Evolutionary conservation across 2,329 filamentous ascomycete species (phyloP).

Genomic region (Fusarium sp.): DNA sequence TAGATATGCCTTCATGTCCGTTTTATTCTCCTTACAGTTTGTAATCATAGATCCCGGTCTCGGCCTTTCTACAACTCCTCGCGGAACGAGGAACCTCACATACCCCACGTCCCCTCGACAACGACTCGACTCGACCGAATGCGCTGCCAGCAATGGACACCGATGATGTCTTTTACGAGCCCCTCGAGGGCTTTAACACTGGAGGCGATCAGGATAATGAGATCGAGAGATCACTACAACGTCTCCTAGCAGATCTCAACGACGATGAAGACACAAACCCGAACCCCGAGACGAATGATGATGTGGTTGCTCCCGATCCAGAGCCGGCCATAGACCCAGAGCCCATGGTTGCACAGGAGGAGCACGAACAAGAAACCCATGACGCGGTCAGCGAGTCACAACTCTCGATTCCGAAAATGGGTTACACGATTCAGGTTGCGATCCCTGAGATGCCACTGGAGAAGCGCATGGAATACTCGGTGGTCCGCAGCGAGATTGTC

Average conservation of each 20-base stretch:
- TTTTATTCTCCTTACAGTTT: neutral
- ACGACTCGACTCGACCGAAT: slow-evolving; percentile 7
- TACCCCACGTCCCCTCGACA: slow-evolving; percentile 16
- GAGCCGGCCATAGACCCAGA: neutral
- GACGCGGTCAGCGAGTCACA: neutral
- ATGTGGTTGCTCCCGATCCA: neutral
- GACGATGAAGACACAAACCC: neutral
- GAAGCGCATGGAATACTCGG: slow-evolving; percentile 46
- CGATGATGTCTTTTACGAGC: slow-evolving; percentile 16
- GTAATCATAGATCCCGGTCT: neutral
- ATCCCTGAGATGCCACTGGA: slow-evolving; percentile 46
- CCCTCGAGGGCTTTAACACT: slow-evolving; percentile 5
- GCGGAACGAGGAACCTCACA: neutral
- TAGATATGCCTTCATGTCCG: neutral
- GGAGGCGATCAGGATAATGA: slow-evolving; percentile 4
- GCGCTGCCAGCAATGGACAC: slow-evolving; percentile 29
- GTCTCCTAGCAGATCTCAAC: slow-evolving; percentile 11
- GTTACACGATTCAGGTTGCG: slow-evolving; percentile 45
- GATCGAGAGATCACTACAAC: slow-evolving; percentile 18
- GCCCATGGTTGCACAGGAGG: neutral
- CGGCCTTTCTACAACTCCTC: neutral
- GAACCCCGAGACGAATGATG: neutral
- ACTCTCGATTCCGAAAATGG: neutral
- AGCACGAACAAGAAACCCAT: neutral
- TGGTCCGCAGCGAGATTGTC: slow-evolving; percentile 52